A percentile compares a stretch with the other conserved stretches of the same genome.
phyloP scores from a whole-genome alignment of 225 moss, liverwort and hornwort species.

The Polytrichum formosum region DNA sequence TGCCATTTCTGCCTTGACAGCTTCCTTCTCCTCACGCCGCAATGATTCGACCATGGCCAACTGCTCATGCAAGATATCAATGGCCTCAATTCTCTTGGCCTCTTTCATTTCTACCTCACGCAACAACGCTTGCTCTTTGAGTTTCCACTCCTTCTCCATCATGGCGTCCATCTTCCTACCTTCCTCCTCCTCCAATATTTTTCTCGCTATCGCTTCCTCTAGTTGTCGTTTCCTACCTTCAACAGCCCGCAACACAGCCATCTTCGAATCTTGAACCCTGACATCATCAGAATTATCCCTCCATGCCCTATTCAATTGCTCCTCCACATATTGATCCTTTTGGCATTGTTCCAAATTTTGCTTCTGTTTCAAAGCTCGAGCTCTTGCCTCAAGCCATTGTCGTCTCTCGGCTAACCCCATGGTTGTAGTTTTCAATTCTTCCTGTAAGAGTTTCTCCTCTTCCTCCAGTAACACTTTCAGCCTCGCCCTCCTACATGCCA shows the following conservation, averaged over 20 bases:
- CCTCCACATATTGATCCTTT: conserved; percentile 72
- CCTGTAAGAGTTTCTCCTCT: conserved; percentile 72
- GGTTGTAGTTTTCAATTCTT: conserved; percentile 83
- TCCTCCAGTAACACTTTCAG: conserved; percentile 55
- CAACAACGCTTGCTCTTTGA: conserved; percentile 72
- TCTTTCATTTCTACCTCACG: conserved; percentile 70
- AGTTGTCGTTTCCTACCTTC: conserved; percentile 89
- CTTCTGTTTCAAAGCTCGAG: conserved; percentile 81
- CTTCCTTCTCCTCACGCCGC: conserved; percentile 74
- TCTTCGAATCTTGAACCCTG: conserved; percentile 77
- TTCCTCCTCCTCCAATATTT: conserved; percentile 71
- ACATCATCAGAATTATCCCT: conserved; percentile 89
- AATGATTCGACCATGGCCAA: conserved; percentile 61
- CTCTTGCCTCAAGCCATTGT: conserved; percentile 87
- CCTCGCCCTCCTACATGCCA: conserved; percentile 46
- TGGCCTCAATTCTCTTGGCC: conserved; percentile 82
- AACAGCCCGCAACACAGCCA: conserved; percentile 74
- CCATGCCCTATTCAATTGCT: conserved; percentile 80
- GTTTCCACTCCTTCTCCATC: conserved; percentile 67
- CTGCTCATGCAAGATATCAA: conserved; percentile 78
- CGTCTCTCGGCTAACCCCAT: conserved; percentile 87
- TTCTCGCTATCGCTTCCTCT: conserved; percentile 64
- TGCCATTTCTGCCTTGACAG: conserved; percentile 76
- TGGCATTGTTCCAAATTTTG: conserved; percentile 51
- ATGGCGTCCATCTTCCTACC: conserved; percentile 59